Evolutionary conservation across 176 grass and related monocot genomes (phyloP), one percentile per base, ranked within the genome.

Genomic region (Zea luxurians): DNA sequence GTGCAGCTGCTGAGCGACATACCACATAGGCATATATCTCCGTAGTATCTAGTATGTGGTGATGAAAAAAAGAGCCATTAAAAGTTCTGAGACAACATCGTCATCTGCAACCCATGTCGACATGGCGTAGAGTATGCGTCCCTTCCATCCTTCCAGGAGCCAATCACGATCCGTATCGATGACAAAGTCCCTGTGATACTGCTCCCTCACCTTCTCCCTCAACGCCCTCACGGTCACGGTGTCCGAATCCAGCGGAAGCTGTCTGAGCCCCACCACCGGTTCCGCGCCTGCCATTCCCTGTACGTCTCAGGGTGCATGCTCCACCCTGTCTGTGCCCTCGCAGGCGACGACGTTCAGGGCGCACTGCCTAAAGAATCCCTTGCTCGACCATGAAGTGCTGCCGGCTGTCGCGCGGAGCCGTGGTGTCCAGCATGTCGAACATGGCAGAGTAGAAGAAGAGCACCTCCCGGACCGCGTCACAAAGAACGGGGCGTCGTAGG

Each of bases 281-380:
- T 88, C 50, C 93, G 80, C 57, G 86, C 89, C 72, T 93, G 88
- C 93, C 91, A 97, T 49, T 91, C 86, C 78, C 91, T 93, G 71
- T 91, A 97, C 7, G 81, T 89, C 82, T 97, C 93, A 0, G 54
- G 54, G 54, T n/a, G n/a, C n/a, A n/a, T n/a, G 54, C 54, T 20
- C 54, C 54, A 58, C 54, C 54, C 54, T 58, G n/a, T 58, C 54
- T 2, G 2, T 8, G 17, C 54, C 54, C 54, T 58, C 54, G 8
- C 54, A 58, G 54, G 54, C 54, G 3, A 58, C 7, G 8, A 18
- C 54, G 8, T 58, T 58, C 7, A 58, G 17, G 17, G 2, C 6
- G 8, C 2, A 9, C 2, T 8, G 54, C 17, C 54, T 18, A 9
- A 18, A 58, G n/a, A 58, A 15, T 2, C 0, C 2, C 6, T 27